phyloP scores from a whole-genome alignment of 164 flowering plant species.

The Amborella trichopoda region DNA sequence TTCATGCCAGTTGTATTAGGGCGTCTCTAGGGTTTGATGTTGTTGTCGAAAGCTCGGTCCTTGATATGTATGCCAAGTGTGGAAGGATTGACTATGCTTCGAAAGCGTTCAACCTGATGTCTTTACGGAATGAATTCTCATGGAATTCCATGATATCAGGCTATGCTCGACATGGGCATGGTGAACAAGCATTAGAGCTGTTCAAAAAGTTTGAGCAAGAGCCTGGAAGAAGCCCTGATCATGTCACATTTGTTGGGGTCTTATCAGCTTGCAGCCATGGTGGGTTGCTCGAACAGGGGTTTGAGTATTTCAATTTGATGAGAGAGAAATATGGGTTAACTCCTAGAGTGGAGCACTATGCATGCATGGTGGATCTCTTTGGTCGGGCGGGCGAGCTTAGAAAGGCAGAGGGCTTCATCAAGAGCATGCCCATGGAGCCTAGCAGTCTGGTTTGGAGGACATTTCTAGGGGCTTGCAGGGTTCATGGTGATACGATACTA shows the following conservation, averaged over 20 bases:
- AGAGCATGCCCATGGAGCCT: slow-evolving; percentile 61
- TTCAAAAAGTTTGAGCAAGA: slow-evolving; percentile 42
- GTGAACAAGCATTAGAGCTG: slow-evolving; percentile 46
- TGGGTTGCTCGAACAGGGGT: slow-evolving; percentile 62
- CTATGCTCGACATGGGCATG: slow-evolving; percentile 83
- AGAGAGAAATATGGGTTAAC: slow-evolving; percentile 29
- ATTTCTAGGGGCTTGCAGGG: slow-evolving; percentile 56
- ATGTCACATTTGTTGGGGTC: slow-evolving; percentile 90
- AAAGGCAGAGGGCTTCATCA: slow-evolving; percentile 53
- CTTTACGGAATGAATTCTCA: slow-evolving; percentile 56
- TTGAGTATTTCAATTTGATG: slow-evolving; percentile 67
- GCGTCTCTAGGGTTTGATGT: slow-evolving; percentile 62
- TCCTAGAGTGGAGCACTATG: slow-evolving; percentile 72
- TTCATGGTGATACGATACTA: slow-evolving; percentile 36
- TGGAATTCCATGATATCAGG: slow-evolving; percentile 99
- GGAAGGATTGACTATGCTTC: slow-evolving; percentile 81
- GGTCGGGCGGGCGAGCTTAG: slow-evolving; percentile 66
- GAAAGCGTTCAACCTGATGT: slow-evolving; percentile 51
- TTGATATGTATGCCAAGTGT: slow-evolving; percentile 90
- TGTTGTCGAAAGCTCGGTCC: slow-evolving; percentile 79
- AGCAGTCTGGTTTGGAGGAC: slow-evolving; percentile 78
- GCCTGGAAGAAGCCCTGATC: slow-evolving; percentile 56
- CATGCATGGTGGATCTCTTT: slow-evolving; percentile 87
- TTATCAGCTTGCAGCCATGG: slow-evolving; percentile 92
- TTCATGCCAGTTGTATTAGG: slow-evolving; percentile 64